Evolutionary conservation across 257 asterid species (phyloP).

Genomic region (Ocimum tenuiflorum): DNA sequence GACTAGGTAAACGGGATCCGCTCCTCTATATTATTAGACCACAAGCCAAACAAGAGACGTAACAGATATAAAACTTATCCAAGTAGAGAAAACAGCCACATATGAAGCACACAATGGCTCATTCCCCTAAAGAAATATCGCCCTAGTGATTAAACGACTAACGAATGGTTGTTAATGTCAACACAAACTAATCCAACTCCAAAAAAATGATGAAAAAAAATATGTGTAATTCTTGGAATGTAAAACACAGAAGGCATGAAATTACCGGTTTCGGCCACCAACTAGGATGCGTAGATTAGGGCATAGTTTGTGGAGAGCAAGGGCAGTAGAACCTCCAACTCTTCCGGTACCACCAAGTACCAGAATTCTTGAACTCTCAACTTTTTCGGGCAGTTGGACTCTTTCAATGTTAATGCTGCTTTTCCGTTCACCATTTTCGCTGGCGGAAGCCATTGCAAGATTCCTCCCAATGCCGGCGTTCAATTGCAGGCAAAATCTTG

Average conservation of each 20-base stretch:
- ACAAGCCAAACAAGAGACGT: neutral
- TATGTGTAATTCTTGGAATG: neutral
- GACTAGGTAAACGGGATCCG: too few relatives aligned
- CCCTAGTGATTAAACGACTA: too few relatives aligned
- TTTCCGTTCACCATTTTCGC: conserved; percentile 21
- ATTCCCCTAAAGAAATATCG: too few relatives aligned
- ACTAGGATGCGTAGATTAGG: conserved; percentile 56
- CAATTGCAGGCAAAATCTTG: conserved; percentile 44
- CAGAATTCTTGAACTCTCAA: conserved; percentile 51
- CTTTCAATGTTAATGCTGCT: conserved; percentile 18
- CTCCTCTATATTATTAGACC: neutral
- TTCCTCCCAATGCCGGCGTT: conserved; percentile 22
- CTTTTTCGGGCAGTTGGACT: conserved; percentile 44
- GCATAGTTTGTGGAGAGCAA: conserved; percentile 65
- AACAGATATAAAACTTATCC: neutral
- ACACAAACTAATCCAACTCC: neutral
- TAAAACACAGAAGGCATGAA: neutral
- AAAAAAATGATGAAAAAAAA: neutral
- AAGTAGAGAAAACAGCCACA: neutral
- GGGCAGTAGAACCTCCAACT: conserved; percentile 93
- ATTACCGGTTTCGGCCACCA: conserved; percentile 73
- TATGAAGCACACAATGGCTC: too few relatives aligned
- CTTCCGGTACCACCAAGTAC: conserved; percentile 97
- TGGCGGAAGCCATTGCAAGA: conserved; percentile 25
- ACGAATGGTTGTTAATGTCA: too few relatives aligned